Evolutionary conservation across 2,329 filamentous ascomycete genomes (phyloP), one percentile per base, ranked within the genome.

Genomic region (Cadophora gregata): DNA sequence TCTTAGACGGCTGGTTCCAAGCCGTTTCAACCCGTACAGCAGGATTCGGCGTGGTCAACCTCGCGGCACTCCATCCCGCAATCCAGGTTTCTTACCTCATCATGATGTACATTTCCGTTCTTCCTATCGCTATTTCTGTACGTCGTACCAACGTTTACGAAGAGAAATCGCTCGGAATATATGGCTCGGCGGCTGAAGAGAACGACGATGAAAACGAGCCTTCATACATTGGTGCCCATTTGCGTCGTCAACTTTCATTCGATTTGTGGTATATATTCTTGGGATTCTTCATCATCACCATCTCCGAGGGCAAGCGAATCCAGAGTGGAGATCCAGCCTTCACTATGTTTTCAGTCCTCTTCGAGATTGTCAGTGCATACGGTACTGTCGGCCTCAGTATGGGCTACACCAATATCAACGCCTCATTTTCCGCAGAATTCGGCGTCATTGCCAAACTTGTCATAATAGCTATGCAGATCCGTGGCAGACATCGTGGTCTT

Each of bases 21-120:
- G 95, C 95, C 1, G 89, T 90, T 0, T 90, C 93, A 5, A 98
- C 95, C 0, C 85, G 96, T 76, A 98, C 96, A 0, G 95, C 96
- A 3, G 95, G 96, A 0, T 97, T 97, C 75, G 85, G 91, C 0
- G 92, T 91, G 33, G 87, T 98, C 72, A 93, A 90, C 76, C 81
- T 98, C 47, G 82, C 91, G 1, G 81, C 86, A 0, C 82, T 99
- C 1, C 94, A 98, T 72, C 94, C 96, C 0, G 96, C 92, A 3
- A 93, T 97, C 66, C 94, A 97, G 75, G 93, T 96, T 16, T 93
- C 93, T 27, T 98, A 97, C 80, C 83, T 98, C 79, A 90, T 98
- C 79, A 98, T 98, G 96, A 98, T 98, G 96, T 98, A 98, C 79
- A 97, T 98, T 69, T 97, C 94, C 66, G 92, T 97, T 67, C 97